Conservation (phyloP, 202 grass and related monocot genomes). For the Panicum hallii region DNA sequence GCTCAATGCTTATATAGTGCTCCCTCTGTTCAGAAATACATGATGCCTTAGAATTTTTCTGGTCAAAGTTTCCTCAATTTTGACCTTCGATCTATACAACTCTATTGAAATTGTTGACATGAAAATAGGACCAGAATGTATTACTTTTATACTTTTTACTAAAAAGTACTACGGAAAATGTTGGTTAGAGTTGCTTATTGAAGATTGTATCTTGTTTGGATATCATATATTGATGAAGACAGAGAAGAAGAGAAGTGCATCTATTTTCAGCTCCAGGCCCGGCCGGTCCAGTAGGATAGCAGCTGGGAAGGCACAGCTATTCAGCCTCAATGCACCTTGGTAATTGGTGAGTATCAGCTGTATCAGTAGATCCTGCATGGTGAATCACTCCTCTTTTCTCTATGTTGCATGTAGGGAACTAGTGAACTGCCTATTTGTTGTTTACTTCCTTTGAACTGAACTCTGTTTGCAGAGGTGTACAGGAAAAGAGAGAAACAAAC, state of each 20-base stretch:
- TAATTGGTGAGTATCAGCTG: constrained; percentile 19
- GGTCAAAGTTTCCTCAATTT: neutral
- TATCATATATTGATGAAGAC: no score
- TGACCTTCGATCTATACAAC: neutral
- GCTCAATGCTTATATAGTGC: neutral
- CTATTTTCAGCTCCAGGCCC: neutral
- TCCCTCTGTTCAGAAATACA: neutral
- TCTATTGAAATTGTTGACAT: neutral
- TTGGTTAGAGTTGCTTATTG: no score
- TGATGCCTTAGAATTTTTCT: neutral
- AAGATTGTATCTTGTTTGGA: no score
- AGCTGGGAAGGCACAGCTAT: neutral
- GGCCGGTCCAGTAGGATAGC: constrained; percentile 10
- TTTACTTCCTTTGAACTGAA: constrained; percentile 30
- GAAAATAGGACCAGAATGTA: neutral
- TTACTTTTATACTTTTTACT: no score
- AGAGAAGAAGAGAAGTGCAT: neutral
- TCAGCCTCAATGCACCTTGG: constrained; percentile 14
- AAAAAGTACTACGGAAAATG: no score
- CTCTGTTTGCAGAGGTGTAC: constrained; percentile 7
- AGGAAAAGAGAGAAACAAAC: constrained; percentile 12
- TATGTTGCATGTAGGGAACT: constrained; percentile 12
- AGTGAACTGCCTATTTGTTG: neutral
- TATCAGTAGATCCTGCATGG: neutral
- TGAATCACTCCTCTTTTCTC: neutral